Base-by-base conservation (phyloP, 495 filamentous ascomycete genomes). In the Lepraria neglecta region DNA sequence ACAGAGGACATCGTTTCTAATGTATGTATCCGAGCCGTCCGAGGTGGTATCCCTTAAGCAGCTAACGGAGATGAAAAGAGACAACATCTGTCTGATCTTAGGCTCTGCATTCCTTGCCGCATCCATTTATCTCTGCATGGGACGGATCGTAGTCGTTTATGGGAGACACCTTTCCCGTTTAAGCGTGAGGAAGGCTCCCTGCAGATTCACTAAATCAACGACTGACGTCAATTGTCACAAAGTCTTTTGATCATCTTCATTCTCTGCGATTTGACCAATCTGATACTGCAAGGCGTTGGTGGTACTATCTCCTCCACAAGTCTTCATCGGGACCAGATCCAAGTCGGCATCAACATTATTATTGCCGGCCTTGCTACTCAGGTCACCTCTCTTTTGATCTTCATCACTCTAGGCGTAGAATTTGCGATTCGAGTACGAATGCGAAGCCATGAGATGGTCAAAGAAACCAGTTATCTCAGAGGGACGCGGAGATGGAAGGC, bases 31-130 rank as follows among this genome's bases (percentile, higher is more conserved):
- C 10, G 33, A 35, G 33, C 33, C 10, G 33, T 35, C 33, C 33
- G 10, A 11, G 33, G 33, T 3, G 33, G 33, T 35, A 35, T 35
- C 3, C 33, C 0, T 6, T 6, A 35, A 35, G 6, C 33, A 35
- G 33, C 33, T 35, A 11, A 35, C 3, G 6, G 10, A 4, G 33
- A 35, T 11, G 33, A 35, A 35, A 35, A 35, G 33, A 3, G 47
- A 51, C 7, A 51, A 51, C 61, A 80, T 82, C 70, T 76, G 72
- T 61, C 72, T 87, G 15, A 87, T 84, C 21, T 78, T 88, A 58
- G 85, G 72, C 3, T 85, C 85, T 3, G 83, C 83, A 50, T 86
- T 87, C 70, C 67, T 88, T 43, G 75, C 82, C 33, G 86, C 81
- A 2, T 80, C 80, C 61, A 79, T 88, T 63, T 88, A 88, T 64